These are phyloP conservation scores for Coprinellus micaceus DNA, from an alignment of 768 basidiomycete species.

Conservation along the genomic window DNA sequence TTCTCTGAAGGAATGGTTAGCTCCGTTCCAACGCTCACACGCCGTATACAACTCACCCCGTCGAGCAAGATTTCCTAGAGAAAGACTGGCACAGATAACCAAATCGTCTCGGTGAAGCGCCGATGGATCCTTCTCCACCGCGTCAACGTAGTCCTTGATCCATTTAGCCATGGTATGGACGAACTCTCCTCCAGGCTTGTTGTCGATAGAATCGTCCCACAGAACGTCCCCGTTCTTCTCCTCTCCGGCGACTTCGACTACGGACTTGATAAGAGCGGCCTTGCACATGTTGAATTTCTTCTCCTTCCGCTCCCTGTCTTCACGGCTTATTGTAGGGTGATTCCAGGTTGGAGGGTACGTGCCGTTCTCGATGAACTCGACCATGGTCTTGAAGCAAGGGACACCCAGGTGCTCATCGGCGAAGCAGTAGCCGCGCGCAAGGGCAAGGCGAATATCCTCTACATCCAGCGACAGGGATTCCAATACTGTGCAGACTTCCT, in stretches of 20 bases:
- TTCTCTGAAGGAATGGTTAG: slow-evolving; percentile 40
- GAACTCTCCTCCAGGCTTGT: slow-evolving; percentile 63
- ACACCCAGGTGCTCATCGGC: slow-evolving; percentile 53
- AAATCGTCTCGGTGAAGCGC: slow-evolving; percentile 59
- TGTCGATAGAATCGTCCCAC: slow-evolving; percentile 63
- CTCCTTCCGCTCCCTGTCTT: slow-evolving; percentile 54
- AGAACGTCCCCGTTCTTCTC: slow-evolving; percentile 72
- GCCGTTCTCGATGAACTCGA: slow-evolving; percentile 74
- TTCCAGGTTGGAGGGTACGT: slow-evolving; percentile 67
- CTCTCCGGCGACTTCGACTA: slow-evolving; percentile 83
- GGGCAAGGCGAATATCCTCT: slow-evolving; percentile 67
- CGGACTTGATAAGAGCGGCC: slow-evolving; percentile 77
- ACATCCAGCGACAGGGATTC: slow-evolving; percentile 78
- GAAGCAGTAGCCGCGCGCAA: slow-evolving; percentile 63
- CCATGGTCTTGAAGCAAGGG: slow-evolving; percentile 57
- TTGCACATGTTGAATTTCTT: slow-evolving; percentile 80
- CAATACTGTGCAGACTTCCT: slow-evolving; percentile 70
- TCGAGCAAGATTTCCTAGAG: slow-evolving; percentile 77
- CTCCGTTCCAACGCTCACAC: slow-evolving; percentile 3
- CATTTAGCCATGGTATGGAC: slow-evolving; percentile 72
- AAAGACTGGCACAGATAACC: slow-evolving; percentile 76
- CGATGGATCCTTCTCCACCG: slow-evolving; percentile 27
- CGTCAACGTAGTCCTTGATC: slow-evolving; percentile 58
- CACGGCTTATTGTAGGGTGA: slow-evolving; percentile 20
- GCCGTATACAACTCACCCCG: slow-evolving; percentile 47